phyloP scores from a whole-genome alignment of 495 filamentous ascomycete genomes.

The Parachaetomium inaequale region DNA sequence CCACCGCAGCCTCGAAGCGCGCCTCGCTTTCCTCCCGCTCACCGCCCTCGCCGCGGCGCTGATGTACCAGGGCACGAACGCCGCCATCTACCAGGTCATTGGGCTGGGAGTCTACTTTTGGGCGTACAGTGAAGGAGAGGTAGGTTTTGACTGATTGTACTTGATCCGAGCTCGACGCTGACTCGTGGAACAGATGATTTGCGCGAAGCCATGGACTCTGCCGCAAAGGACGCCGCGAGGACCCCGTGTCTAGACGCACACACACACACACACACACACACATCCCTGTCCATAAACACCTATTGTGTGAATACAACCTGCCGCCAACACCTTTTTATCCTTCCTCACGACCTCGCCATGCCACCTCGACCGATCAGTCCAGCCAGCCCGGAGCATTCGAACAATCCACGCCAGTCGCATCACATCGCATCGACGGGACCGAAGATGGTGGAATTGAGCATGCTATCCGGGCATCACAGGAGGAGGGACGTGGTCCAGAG shows the following conservation, averaged over 20 bases:
- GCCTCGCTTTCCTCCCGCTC: slow-evolving; percentile 80
- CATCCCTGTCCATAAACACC: slow-evolving; percentile 7
- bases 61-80: slow-evolving; percentile 88
- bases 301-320: background rate
- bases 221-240: slow-evolving; percentile 40
- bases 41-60: slow-evolving; percentile 69
- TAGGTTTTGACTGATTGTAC: slow-evolving; percentile 42
- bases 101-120: slow-evolving; percentile 90
- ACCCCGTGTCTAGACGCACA: slow-evolving; percentile 32
- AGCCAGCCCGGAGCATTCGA: background rate
- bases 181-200: slow-evolving; percentile 42
- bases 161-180: background rate
- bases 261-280: background rate
- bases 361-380: background rate
- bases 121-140: slow-evolving; percentile 97
- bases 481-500: background rate
- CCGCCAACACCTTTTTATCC: background rate
- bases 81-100: slow-evolving; percentile 87
- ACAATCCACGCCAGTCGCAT: background rate
- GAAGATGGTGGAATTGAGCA: background rate
- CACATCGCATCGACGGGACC: background rate
- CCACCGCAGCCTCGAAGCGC: slow-evolving; percentile 82
- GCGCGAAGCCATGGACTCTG: slow-evolving; percentile 51
- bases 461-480: too few species aligned
- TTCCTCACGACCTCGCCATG: slow-evolving; percentile 10